phyloP scores from a whole-genome alignment of 306 rosid species.

The Lathyrus tuberosus region DNA sequence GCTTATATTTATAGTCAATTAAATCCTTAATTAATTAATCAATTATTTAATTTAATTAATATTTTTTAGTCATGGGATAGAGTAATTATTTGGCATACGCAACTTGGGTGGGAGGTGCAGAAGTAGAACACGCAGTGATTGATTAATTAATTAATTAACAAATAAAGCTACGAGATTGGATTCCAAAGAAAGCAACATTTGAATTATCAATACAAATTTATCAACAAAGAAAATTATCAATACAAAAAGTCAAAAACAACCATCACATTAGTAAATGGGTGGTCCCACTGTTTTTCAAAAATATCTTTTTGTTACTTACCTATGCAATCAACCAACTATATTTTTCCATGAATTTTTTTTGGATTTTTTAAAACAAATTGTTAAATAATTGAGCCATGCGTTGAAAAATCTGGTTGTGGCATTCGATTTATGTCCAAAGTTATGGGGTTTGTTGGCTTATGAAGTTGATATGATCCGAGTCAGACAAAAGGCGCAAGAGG shows the following conservation, averaged over 20 bases:
- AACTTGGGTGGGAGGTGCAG: constrained; percentile 3
- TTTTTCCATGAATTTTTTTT: neutral
- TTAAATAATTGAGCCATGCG: neutral
- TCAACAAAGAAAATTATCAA: too few relatives aligned
- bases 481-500: neutral
- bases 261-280: too few relatives aligned
- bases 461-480: neutral
- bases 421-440: neutral
- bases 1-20: neutral
- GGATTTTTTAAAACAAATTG: neutral
- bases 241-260: neutral
- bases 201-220: neutral
- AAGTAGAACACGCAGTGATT: neutral
- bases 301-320: neutral
- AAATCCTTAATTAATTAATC: neutral
- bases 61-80: neutral
- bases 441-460: neutral
- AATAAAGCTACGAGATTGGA: neutral
- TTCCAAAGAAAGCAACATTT: neutral
- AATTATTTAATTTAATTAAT: neutral
- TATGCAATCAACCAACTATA: neutral
- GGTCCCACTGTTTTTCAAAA: neutral
- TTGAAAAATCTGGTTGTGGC: neutral
- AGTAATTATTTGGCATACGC: neutral
- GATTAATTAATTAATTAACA: neutral